Conservation (phyloP, 768 basidiomycete genomes). For the Leccinellum rugosiceps region DNA sequence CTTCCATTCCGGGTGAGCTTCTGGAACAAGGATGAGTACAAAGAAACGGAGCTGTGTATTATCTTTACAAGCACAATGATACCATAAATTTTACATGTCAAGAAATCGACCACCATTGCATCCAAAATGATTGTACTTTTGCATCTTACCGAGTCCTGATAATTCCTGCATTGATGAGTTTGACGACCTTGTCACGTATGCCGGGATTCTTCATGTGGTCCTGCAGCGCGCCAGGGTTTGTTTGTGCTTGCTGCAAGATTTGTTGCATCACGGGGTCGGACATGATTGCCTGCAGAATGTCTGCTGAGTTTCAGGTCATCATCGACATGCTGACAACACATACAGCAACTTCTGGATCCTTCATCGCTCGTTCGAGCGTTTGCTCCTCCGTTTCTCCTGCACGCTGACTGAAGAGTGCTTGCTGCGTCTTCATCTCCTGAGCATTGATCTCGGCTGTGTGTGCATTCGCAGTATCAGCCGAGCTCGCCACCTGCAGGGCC, state of each 20-base stretch:
- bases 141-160: constrained; percentile 72
- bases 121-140: constrained; percentile 7
- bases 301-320: constrained; percentile 4
- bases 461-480: constrained; percentile 77
- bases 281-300: constrained; percentile 67
- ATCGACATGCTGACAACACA: constrained; percentile 28
- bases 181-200: constrained; percentile 79
- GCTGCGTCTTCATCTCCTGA: constrained; percentile 76
- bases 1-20: constrained; percentile 10
- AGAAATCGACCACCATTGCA: constrained; percentile 10
- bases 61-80: constrained; percentile 23
- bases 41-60: constrained; percentile 10
- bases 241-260: constrained; percentile 92
- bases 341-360: constrained; percentile 94
- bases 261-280: constrained; percentile 89
- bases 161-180: constrained; percentile 89
- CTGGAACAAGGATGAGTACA: not conserved
- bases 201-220: constrained; percentile 95
- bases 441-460: constrained; percentile 81
- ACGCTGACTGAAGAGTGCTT: constrained; percentile 75
- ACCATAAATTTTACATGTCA: constrained; percentile 22
- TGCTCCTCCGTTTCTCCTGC: constrained; percentile 88
- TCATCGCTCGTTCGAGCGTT: constrained; percentile 90
- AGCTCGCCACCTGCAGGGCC: constrained; percentile 71
- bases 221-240: constrained; percentile 82